Evolutionary conservation across 2,329 filamentous ascomycete species (phyloP), one percentile per base, ranked within the genome.

Genomic region (Geosmithia morbida): DNA sequence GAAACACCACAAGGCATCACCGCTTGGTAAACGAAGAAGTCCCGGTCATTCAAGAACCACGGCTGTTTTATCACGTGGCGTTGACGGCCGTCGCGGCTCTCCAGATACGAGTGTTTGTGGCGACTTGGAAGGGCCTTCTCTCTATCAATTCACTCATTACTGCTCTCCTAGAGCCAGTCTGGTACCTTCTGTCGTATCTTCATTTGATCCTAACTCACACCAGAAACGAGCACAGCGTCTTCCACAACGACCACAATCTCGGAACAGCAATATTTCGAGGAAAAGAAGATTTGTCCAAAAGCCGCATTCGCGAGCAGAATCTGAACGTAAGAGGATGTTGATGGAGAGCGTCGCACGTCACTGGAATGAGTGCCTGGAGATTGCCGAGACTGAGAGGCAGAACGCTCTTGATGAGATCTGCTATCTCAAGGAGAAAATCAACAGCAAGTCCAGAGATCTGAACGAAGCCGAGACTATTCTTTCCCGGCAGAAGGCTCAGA

Each of bases 341-440:
- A 63, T 65, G 61, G 51, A 57, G 11, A 54, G 61, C 13, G 53
- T 64, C 20, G 59, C 59, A 29, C 48, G 57, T 3, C 52, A 56
- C 22, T 63, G 61, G 61, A 65, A 65, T 33, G 54, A 64, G 41
- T 63, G 58, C 41, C 53, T 65, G 11, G 50, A 52, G 18, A 55
- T 63, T 17, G 51, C 54, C 11, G 57, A 62, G 30, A 53, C 59
- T 20, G 61, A 65, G 44, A 55, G 51, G 13, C 41, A 49, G 7
- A 53, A 58, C 41, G 57, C 56, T 14, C 48, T 49, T 10, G 41
- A 20, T n/a, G 56, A 62, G 29, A 58, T 62, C 44, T 48, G 56
- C 8, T 47, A 48, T 5, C 56, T 64, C 43, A 53, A 59, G 18
- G 43, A 51, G 7, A 51, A 57, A 20, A 41, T 48, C 8, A 45